These are phyloP conservation scores for Dimocarpus longan DNA, from an alignment of 345 rosid species.

Conservation along the genomic window DNA sequence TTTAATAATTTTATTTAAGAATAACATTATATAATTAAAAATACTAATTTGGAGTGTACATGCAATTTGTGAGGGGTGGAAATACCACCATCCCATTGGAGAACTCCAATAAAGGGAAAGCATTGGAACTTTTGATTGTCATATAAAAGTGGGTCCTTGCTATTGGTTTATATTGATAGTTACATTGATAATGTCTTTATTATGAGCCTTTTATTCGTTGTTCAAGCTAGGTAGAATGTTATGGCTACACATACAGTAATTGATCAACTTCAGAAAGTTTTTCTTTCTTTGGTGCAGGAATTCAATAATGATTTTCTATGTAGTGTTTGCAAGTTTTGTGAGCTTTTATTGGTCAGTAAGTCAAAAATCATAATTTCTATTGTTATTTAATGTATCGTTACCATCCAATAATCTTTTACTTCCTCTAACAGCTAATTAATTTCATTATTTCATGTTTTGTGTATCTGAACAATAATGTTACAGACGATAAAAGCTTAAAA, in stretches of 20 bases:
- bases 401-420: no score
- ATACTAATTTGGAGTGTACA: no score
- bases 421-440: conserved; percentile 5
- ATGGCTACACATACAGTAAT: background rate
- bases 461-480: conserved; percentile 55
- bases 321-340: conserved; percentile 33
- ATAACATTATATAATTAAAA: no score
- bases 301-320: conserved; percentile 68
- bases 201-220: background rate
- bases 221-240: background rate
- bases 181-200: background rate
- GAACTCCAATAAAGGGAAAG: conserved; percentile 44
- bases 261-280: background rate
- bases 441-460: conserved; percentile 1
- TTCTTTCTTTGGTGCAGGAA: conserved; percentile 11
- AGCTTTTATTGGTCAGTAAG: conserved; percentile 14
- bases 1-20: no score
- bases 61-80: no score
- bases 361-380: no score
- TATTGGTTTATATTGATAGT: background rate
- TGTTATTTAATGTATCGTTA: no score
- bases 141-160: conserved; percentile 78
- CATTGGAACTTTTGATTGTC: conserved; percentile 59
- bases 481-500: conserved; percentile 56
- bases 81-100: conserved; percentile 34